Evolutionary conservation across 2,329 filamentous ascomycete genomes (phyloP), one percentile per base, ranked within the genome.

Genomic region (Claviceps maximensis): DNA sequence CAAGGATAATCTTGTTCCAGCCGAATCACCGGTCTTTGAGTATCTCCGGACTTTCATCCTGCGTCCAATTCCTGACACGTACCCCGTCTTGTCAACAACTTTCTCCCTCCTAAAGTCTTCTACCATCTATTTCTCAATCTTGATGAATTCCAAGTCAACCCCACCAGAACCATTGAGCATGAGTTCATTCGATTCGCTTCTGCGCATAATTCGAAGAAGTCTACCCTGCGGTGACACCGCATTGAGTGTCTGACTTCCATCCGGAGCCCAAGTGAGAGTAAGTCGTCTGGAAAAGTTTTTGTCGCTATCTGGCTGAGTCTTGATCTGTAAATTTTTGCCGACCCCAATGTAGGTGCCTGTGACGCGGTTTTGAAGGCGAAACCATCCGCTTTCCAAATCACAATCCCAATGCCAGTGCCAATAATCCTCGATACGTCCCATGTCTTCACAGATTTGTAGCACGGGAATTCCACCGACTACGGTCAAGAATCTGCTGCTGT

Each of bases 341-440:
- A 1, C 21, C 2, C 36, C 45, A 17, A 48, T n/a, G 2, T 48
- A 48, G 13, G 1, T 21, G 2, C n/a, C 9, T 1, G 46, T 48
- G 0, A 48, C 8, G 15, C 19, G 46, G 19, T 49, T 49, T 23
- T 4, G 47, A 10, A 49, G 3, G 4, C n/a, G 9, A 1, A 49
- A 1, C 47, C 47, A 47, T n/a, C 45, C 45, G 0, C 12, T 19
- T 0, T 15, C 4, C 2, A n/a, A 3, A 7, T 0, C 0, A n/a
- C 25, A 47, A 13, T 47, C 25, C 45, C 45, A 47, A n/a, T 47
- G 45, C 25, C 3, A 31, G 17, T 47, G 45, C 45, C 45, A 47
- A 1, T 29, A 15, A 9, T 0, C 31, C 3, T 5, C 25, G 8
- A 47, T 4, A 6, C 7, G 15, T 0, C 17, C 17, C 17, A 29